Base-by-base conservation (phyloP, 2,329 filamentous ascomycete species). In the Elsinoe ampelina region DNA sequence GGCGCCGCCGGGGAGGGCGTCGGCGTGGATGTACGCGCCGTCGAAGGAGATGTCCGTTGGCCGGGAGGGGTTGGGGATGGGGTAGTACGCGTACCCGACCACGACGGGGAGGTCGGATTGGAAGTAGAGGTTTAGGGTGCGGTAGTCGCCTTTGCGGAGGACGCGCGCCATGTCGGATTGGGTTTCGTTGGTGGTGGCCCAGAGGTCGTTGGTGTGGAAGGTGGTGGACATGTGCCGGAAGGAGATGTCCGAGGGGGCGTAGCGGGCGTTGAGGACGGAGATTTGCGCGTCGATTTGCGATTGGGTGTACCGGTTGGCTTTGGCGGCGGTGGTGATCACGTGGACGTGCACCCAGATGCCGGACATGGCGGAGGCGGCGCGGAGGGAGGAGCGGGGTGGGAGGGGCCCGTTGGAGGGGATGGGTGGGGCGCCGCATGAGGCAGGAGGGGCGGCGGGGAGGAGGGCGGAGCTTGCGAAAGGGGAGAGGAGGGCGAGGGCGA, bases 191-290 rank as follows among this genome's bases (percentile, higher is more conserved):
- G 26, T 26, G 12, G 19, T 34, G 45, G 45, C 45, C 45, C 45
- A 50, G 45, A 67, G 68, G 61, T 79, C 73, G 68, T 80, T 81
- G 57, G 73, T 69, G 34, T 72, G 78, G 60, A 73, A 77, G 19
- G 73, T 75, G 30, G 76, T 70, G 57, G 75, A 73, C 54, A 69
- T 62, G 10, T 81, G 71, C 30, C 67, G 71, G 70, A 80, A 82
- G 6, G 63, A 66, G 62, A 82, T 78, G 58, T 71, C 71, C 67
- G 79, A 78, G 35, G 73, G 70, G 38, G 71, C 67, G 68, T 78
- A 78, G 5, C 69, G 68, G 36, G 58, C 63, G 65, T 76, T 76
- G 34, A 75, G 59, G 1, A 65, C 64, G 41, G 64, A 64, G 56
- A 70, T 56, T 61, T 75, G 73, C 13, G 65, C 63, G 15, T 59